Base-by-base conservation (phyloP, 2,329 filamentous ascomycete species). In the Aspergillus niger region DNA sequence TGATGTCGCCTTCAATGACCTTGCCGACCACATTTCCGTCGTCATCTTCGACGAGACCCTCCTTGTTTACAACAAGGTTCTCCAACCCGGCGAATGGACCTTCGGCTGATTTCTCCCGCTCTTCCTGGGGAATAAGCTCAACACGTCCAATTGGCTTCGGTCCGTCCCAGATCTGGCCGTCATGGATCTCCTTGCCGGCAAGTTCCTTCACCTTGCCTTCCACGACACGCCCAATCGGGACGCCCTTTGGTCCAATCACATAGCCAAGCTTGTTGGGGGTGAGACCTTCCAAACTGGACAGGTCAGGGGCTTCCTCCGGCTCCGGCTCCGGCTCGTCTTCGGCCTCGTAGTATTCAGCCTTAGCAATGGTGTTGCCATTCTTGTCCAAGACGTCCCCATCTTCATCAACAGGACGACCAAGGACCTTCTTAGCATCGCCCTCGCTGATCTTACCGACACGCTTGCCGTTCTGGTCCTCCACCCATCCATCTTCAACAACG, bases 21-120 rank as follows among this genome's bases (percentile, higher is more conserved):
- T 88, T 82, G 22, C 91, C 91, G 51, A 95, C 90, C 24, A 90
- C 82, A 63, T 90, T 86, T 38, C 89, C 91, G 83, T 96, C 83
- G 83, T 89, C 74, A 86, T 97, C 83, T 81, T 96, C 82, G 58
- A 86, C 83, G 48, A 83, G 81, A 57, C 84, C 85, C 58, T 85
- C 83, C 69, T 85, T 84, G 72, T 82, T 82, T 17, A 87, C 83
- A 53, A 81, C 76, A 2, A 86, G 79, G 60, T 81, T 82, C 57
- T 86, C 83, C 39, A 83, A 79, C 55, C 85, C 85, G 41, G 83
- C 83, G 64, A 86, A 86, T 8, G 82, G 81, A 28, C 84, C 84
- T 69, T 86, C 84, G 20, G 82, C 76, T 64, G 81, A 81, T 62
- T 77, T 79, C 62, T 85, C 83, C 53, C 82, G 82, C 72, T 86